These are phyloP conservation scores for Brassica carinata DNA, from an alignment of 345 rosid species.

Conservation along the genomic window DNA sequence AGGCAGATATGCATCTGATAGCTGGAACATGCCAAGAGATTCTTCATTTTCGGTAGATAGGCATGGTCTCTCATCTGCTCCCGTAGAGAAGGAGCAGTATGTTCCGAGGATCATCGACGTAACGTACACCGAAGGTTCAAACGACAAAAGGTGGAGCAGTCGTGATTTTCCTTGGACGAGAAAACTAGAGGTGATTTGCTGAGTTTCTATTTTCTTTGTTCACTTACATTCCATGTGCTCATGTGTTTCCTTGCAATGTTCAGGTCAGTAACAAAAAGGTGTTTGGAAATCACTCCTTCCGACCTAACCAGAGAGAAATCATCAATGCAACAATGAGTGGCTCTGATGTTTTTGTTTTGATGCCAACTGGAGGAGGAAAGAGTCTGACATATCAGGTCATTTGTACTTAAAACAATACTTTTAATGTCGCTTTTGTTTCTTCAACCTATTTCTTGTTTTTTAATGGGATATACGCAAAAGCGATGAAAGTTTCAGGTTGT, in stretches of 20 bases:
- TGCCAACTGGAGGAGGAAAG: conserved; percentile 99
- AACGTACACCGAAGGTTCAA: conserved; percentile 92
- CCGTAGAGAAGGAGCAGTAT: conserved; percentile 70
- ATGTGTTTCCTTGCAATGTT: conserved; percentile 41
- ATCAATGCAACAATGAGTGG: conserved; percentile 99
- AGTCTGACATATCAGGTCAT: conserved; percentile 95
- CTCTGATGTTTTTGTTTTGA: conserved; percentile 91
- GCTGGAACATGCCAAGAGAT: conserved; percentile 60
- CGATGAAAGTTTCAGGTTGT: conserved; percentile 18
- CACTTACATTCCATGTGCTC: conserved; percentile 38
- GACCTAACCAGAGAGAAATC: conserved; percentile 94
- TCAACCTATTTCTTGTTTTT: background rate
- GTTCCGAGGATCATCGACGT: conserved; percentile 72
- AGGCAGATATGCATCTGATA: conserved; percentile 44
- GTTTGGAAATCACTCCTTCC: conserved; percentile 96
- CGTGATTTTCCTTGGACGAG: conserved; percentile 80
- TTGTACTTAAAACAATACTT: conserved; percentile 1
- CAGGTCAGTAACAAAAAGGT: conserved; percentile 90
- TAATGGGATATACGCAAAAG: background rate
- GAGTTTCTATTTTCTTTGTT: conserved; percentile 18
- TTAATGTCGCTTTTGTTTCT: conserved; percentile 18
- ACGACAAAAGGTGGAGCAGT: conserved; percentile 79
- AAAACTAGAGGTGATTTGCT: conserved; percentile 70
- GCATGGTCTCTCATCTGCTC: conserved; percentile 53
- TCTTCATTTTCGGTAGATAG: conserved; percentile 64